These are phyloP conservation scores for Striga asiatica DNA, from an alignment of 257 asterid species.

Conservation along the genomic window DNA sequence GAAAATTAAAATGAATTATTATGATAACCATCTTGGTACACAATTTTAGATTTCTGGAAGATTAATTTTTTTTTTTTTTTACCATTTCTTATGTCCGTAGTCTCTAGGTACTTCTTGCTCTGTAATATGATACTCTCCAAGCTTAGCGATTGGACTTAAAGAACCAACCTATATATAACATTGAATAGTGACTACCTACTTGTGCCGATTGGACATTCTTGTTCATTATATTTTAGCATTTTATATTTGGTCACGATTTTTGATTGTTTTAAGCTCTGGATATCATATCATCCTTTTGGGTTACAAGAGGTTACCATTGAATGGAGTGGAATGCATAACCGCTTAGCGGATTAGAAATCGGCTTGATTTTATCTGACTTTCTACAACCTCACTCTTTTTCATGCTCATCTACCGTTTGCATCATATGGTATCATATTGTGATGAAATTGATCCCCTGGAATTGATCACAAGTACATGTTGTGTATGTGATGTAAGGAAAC, in stretches of 20 bases:
- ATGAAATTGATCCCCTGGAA: no score
- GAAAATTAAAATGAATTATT: no score
- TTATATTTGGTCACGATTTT: background rate
- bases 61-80: no score
- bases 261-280: background rate
- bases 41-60: no score
- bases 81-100: background rate
- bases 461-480: no score
- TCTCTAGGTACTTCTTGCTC: background rate
- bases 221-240: no score
- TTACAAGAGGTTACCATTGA: background rate
- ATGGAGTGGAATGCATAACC: background rate
- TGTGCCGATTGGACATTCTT: background rate
- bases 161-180: no score
- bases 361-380: conserved; percentile 29
- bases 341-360: conserved; percentile 18
- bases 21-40: no score
- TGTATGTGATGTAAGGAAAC: no score
- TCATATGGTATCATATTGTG: no score
- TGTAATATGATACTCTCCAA: conserved; percentile 1
- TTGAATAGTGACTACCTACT: no score
- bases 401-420: background rate
- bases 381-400: background rate
- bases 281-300: background rate
- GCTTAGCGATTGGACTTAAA: background rate